Evolutionary conservation across 2,329 filamentous ascomycete species (phyloP).

Genomic region (Paracoccidioides brasiliensis): DNA sequence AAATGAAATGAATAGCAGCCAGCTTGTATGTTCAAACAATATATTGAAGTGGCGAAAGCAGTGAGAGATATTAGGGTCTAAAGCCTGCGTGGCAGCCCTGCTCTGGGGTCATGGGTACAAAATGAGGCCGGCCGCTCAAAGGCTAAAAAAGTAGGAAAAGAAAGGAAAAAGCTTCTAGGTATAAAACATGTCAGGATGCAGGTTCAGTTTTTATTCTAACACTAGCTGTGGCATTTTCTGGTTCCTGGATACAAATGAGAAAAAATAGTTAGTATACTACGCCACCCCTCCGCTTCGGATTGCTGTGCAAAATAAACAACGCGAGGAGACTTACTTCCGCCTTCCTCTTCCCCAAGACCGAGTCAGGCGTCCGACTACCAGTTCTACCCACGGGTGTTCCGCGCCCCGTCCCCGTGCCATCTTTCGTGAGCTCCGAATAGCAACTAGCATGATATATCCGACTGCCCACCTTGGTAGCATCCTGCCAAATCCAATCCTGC

Average conservation of each 20-base stretch:
- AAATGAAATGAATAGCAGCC: background rate
- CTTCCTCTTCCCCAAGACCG: constrained; percentile 60
- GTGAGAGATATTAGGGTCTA: background rate
- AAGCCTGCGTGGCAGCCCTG: background rate
- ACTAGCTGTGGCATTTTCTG: constrained; percentile 11
- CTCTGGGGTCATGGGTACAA: background rate
- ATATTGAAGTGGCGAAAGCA: background rate
- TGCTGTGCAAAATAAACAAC: background rate
- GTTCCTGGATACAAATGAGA: background rate
- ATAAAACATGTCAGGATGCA: constrained; percentile 14
- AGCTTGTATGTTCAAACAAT: background rate
- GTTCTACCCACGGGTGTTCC: constrained; percentile 17
- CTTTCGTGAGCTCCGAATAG: constrained; percentile 65
- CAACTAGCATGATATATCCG: constrained; percentile 85
- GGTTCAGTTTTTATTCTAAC: constrained; percentile 30
- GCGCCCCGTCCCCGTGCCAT: constrained; percentile 31
- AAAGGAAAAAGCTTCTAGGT: background rate
- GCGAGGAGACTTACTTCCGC: constrained; percentile 43
- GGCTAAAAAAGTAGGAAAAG: background rate
- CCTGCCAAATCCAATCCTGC: constrained; percentile 95
- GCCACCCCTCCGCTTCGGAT: background rate
- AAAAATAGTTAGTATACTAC: background rate
- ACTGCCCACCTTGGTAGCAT: constrained; percentile 63
- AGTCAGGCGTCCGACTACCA: constrained; percentile 42
- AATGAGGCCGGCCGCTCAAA: background rate